These are phyloP conservation scores for Simplicillium sp. DNA, from an alignment of 2,329 filamentous ascomycete species.

Conservation along the genomic window DNA sequence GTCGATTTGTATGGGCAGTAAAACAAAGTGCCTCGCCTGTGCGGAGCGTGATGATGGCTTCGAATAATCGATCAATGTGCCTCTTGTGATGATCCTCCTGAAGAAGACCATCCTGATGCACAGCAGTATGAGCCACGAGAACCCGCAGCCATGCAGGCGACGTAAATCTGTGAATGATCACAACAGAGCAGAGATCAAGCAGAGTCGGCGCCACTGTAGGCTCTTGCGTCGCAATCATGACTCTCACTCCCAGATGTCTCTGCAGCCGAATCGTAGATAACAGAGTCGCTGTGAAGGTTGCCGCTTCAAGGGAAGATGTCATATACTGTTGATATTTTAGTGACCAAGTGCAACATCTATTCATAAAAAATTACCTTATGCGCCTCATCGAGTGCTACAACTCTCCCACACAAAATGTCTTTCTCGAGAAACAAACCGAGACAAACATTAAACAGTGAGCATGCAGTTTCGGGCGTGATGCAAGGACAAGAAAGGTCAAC, in stretches of 20 bases:
- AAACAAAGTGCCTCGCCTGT: slow-evolving; percentile 38
- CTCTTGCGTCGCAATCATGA: slow-evolving; percentile 66
- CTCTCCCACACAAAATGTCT: slow-evolving; percentile 33
- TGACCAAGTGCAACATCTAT: too few species aligned
- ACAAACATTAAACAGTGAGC: slow-evolving; percentile 60
- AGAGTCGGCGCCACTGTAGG: slow-evolving; percentile 57
- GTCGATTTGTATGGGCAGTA: slow-evolving; percentile 29
- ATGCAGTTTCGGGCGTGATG: slow-evolving; percentile 53
- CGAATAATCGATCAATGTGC: too few species aligned
- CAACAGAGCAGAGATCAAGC: slow-evolving; percentile 58
- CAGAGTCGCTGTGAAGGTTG: slow-evolving; percentile 48
- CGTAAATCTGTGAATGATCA: slow-evolving; percentile 59
- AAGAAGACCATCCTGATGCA: slow-evolving; percentile 4
- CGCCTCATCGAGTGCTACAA: slow-evolving; percentile 63
- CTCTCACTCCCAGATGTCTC: slow-evolving; percentile 53
- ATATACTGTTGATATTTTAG: too few species aligned
- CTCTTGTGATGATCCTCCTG: background rate
- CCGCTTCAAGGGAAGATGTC: slow-evolving; percentile 40
- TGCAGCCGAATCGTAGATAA: slow-evolving; percentile 56
- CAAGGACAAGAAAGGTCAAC: slow-evolving; percentile 64
- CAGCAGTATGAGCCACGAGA: slow-evolving; percentile 30
- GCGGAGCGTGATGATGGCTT: too few species aligned
- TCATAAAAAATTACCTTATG: too few species aligned
- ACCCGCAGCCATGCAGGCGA: slow-evolving; percentile 49
- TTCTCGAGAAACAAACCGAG: slow-evolving; percentile 53